Percentiles rank a stretch among this genome's conserved stretches.
These are phyloP conservation scores for Aspergillus carbonarius DNA, from an alignment of 2,329 filamentous ascomycete species.

Conservation along the genomic window DNA sequence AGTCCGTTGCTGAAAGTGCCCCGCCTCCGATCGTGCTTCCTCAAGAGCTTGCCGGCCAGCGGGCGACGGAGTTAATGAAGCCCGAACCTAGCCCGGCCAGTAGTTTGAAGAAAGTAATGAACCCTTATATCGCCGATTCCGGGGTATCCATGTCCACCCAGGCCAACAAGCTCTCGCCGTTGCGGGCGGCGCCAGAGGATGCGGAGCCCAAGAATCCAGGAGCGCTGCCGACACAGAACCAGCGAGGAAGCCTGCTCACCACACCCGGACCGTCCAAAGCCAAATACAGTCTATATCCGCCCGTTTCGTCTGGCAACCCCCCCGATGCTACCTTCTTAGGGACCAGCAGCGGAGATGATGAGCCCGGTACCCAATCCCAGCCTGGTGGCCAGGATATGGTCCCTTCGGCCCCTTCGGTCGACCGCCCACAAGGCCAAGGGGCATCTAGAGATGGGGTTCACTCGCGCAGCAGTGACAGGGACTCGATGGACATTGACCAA, in stretches of 20 bases:
- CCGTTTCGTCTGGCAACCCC: constrained; percentile 19
- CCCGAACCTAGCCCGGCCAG: constrained; percentile 64
- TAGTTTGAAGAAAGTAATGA: constrained; percentile 83
- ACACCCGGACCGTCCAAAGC: constrained; percentile 24
- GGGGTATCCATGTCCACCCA: constrained; percentile 13
- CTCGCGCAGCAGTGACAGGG: constrained; percentile 10
- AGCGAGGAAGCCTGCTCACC: constrained; percentile 27
- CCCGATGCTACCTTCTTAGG: constrained; percentile 35
- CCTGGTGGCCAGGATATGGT: constrained; percentile 21
- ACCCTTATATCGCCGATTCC: constrained; percentile 65
- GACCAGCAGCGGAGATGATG: constrained; percentile 38
- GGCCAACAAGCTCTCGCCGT: constrained; percentile 22
- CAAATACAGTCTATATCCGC: constrained; percentile 31
- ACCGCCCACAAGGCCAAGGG: constrained; percentile 9
- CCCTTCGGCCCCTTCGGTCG: constrained; percentile 16
- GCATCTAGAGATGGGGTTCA: constrained; percentile 7
- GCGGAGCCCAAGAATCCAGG: constrained; percentile 19
- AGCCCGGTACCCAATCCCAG: constrained; percentile 21
- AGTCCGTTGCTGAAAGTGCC: constrained; percentile 71
- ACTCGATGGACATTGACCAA: constrained; percentile 9
- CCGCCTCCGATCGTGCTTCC: constrained; percentile 57
- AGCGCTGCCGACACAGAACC: constrained; percentile 21
- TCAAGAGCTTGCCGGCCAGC: constrained; percentile 46
- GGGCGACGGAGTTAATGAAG: constrained; percentile 29
- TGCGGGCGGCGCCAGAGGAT: constrained; percentile 18